Conservation (phyloP, 345 rosid species). For the Pistacia atlantica region DNA sequence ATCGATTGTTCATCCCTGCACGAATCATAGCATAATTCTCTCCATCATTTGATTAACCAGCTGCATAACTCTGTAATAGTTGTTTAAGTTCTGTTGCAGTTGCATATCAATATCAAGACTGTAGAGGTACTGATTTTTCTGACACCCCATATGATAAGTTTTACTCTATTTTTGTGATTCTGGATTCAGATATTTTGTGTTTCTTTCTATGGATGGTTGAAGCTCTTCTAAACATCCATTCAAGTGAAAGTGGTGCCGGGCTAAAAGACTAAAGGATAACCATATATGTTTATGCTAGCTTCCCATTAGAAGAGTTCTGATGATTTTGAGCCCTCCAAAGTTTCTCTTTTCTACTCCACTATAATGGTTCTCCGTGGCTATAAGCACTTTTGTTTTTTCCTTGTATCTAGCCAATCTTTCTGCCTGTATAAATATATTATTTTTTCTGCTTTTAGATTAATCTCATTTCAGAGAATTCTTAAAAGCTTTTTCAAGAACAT, state of each 20-base stretch:
- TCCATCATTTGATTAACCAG: neutral
- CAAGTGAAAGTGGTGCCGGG: neutral
- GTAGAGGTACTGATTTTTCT: too few relatives aligned
- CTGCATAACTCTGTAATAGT: neutral
- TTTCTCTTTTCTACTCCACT: constrained; percentile 19
- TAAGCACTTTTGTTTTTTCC: neutral
- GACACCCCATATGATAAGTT: too few relatives aligned
- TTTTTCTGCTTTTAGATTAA: neutral
- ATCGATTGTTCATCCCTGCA: neutral
- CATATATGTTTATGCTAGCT: constrained; percentile 17
- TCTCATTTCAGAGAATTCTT: neutral
- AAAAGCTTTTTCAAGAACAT: neutral
- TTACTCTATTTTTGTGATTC: neutral
- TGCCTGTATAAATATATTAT: too few relatives aligned
- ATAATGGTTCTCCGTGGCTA: neutral
- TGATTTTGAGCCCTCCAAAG: constrained; percentile 26
- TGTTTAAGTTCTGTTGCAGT: too few relatives aligned
- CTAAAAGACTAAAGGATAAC: constrained; percentile 12
- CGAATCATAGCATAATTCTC: neutral
- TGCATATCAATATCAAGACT: too few relatives aligned
- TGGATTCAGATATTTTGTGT: neutral
- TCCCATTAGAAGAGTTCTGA: neutral
- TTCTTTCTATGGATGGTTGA: neutral
- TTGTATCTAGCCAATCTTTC: neutral
- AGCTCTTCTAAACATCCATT: neutral